These are phyloP conservation scores for Colletotrichum echinochloae DNA, from an alignment of 2,329 filamentous ascomycete genomes.

Conservation along the genomic window DNA sequence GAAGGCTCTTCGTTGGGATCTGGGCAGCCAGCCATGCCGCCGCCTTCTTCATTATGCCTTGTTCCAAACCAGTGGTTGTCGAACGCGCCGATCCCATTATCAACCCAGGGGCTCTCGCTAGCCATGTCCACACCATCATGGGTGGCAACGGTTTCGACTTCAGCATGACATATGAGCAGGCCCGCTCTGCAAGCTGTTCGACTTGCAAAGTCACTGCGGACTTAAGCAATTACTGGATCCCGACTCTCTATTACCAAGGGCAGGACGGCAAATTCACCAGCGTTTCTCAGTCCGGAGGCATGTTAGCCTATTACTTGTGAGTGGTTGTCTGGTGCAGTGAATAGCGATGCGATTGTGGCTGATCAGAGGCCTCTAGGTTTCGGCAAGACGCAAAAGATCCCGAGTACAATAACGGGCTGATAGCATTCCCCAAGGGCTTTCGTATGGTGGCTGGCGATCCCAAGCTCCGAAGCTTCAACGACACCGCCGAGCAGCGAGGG, in stretches of 20 bases:
- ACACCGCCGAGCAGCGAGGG: conserved; percentile 60
- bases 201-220: conserved; percentile 73
- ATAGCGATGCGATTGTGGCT: conserved; percentile 2
- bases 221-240: conserved; percentile 77
- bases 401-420: conserved; percentile 59
- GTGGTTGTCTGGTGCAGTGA: conserved; percentile 38
- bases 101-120: conserved; percentile 62
- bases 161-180: conserved; percentile 63
- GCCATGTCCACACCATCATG: conserved; percentile 71
- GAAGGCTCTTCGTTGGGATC: conserved; percentile 8
- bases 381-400: conserved; percentile 54
- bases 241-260: conserved; percentile 63
- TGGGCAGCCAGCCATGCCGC: conserved; percentile 13
- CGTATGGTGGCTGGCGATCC: conserved; percentile 75
- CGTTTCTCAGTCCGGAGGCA: conserved; percentile 58
- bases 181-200: conserved; percentile 69
- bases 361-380: conserved; percentile 47
- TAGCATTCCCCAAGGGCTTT: conserved; percentile 71
- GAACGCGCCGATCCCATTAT: conserved; percentile 71
- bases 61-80: conserved; percentile 39
- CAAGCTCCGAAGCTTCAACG: conserved; percentile 55
- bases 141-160: conserved; percentile 72
- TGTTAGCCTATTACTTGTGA: conserved; percentile 63
- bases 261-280: conserved; percentile 66
- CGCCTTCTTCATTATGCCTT: conserved; percentile 40